Conservation (phyloP, 352 stramenopile species). For the Blastocystis sp. region DNA sequence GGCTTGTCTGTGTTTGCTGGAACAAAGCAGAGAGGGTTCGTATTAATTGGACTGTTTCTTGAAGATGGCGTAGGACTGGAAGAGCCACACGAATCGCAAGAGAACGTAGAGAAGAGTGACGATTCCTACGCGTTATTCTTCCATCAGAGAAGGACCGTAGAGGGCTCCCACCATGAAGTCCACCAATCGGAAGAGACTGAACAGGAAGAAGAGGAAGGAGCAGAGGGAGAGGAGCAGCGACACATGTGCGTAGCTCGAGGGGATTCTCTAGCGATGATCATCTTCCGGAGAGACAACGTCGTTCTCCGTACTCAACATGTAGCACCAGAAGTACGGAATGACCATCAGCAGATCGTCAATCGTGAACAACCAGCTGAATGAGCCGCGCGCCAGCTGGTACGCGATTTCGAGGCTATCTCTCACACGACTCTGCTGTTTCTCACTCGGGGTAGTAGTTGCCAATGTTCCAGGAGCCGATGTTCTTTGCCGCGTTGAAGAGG, state of each 20-base stretch:
- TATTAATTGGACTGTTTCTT: slow-evolving; percentile 7
- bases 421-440: not conserved
- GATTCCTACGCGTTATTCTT: slow-evolving; percentile 1
- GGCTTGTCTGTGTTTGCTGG: not conserved
- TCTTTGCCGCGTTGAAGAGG: slow-evolving; percentile 27
- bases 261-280: slow-evolving; percentile 14
- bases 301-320: slow-evolving; percentile 27
- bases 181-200: slow-evolving; percentile 26
- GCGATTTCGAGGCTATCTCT: slow-evolving; percentile 44
- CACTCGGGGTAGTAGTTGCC: slow-evolving; percentile 24
- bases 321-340: slow-evolving; percentile 54
- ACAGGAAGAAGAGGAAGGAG: slow-evolving; percentile 61
- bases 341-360: slow-evolving; percentile 56
- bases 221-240: not conserved
- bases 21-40: not conserved
- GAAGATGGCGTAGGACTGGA: slow-evolving; percentile 57
- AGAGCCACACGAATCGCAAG: slow-evolving; percentile 46
- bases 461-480: slow-evolving; percentile 43
- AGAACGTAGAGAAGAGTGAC: slow-evolving; percentile 17
- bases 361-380: slow-evolving; percentile 45
- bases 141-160: not conserved
- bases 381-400: not conserved
- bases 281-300: not conserved
- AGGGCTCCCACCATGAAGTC: slow-evolving; percentile 33
- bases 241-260: not conserved